Percentiles rank a stretch among this genome's conserved stretches.
phyloP scores from a whole-genome alignment of 1,139 yeast species.

The Ashbya aceris region DNA sequence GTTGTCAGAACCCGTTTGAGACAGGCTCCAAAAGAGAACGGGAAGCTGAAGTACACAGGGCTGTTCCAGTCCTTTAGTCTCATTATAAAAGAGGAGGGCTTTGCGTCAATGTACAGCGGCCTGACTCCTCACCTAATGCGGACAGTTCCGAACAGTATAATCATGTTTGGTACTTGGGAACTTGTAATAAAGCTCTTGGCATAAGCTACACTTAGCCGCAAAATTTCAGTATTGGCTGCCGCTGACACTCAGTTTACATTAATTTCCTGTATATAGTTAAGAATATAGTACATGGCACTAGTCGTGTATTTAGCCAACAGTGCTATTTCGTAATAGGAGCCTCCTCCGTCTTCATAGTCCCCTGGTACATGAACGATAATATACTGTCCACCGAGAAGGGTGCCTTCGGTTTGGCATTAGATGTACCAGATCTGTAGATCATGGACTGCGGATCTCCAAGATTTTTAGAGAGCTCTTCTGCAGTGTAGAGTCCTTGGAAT shows the following conservation, averaged over 20 bases:
- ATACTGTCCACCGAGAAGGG: conserved; percentile 31
- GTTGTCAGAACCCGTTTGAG: conserved; percentile 92
- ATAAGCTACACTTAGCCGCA: conserved; percentile 9
- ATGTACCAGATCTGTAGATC: conserved; percentile 8
- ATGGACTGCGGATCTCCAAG: conserved; percentile 15
- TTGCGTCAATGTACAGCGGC: conserved; percentile 93
- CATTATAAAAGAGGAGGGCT: conserved; percentile 83
- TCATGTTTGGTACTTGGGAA: conserved; percentile 99
- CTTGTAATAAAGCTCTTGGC: conserved; percentile 67
- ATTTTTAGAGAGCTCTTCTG: conserved; percentile 42
- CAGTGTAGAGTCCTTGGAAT: conserved; percentile 52
- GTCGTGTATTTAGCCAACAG: too few relatives aligned
- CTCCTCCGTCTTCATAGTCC: conserved; percentile 13
- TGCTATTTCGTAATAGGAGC: too few relatives aligned
- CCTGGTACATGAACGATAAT: conserved; percentile 36
- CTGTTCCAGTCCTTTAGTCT: conserved; percentile 76
- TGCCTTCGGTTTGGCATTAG: conserved; percentile 17
- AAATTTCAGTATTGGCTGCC: not conserved
- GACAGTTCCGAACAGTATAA: conserved; percentile 95
- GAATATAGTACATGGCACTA: conserved; percentile 1
- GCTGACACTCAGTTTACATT: not conserved
- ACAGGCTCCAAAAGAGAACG: conserved; percentile 82
- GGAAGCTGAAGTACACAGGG: conserved; percentile 82
- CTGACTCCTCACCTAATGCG: conserved; percentile 91
- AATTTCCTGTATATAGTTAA: conserved; percentile 6